Evolutionary conservation across 2,329 filamentous ascomycete genomes (phyloP), one percentile per base, ranked within the genome.

Genomic region (Malbranchea zuffiana): DNA sequence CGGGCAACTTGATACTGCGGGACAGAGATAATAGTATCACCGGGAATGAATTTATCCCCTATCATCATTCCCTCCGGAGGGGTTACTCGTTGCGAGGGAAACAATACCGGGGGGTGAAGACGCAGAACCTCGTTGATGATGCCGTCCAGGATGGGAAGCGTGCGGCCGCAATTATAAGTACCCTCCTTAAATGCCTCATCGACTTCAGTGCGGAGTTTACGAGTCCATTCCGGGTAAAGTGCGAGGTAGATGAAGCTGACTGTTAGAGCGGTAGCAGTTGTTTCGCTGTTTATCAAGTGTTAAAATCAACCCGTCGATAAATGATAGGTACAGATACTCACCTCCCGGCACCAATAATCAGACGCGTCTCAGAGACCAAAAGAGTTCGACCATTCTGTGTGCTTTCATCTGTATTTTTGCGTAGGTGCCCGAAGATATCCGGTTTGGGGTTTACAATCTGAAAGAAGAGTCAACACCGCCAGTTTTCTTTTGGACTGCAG

Each of bases 61-160:
- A 59, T 40, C 17, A 20, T 30, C 4, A 48, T 49, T 4, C 48
- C 50, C 32, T 52, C 50, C 2, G 51, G 51, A 0, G 60, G 61
- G 5, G 60, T 64, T 15, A 54, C 47, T 10, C 60, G 58, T n/a
- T 47, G 46, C 7, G 42, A 44, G 10, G 53, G 54, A 4, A 46
- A 47, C 10, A 54, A 32, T 0, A 59, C 13, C 0, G 56, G 44
- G 0, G 60, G 58, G 15, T 55, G 54, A 5, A 63, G 44, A 1
- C 61, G 45, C 42, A 56, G 46, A 3, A 48, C 48, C 36, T 59
- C 55, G 39, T 46, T 50, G 30, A 51, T 43, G 31, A 32, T 37
- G 7, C 34, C 41, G 8, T 43, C 40, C 5, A 45, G 23, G 19
- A 35, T 26, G 8, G 33, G 27, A n/a, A n/a, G n/a, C n/a, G n/a